phyloP scores from a whole-genome alignment of 2,329 filamentous ascomycete genomes.

The Aspergillus latus region DNA sequence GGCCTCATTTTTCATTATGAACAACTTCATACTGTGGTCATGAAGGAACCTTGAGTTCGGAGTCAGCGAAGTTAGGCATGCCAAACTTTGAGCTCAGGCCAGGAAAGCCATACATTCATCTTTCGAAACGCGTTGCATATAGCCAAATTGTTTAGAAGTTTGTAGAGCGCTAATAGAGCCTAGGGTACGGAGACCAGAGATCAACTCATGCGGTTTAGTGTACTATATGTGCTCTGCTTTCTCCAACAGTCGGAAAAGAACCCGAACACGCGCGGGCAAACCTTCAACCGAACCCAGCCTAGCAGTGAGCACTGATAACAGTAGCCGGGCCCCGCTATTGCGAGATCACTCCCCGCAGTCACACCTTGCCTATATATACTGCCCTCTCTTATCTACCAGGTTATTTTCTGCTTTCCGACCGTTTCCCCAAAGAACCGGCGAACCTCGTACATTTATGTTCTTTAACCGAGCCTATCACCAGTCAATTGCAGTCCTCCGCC shows the following conservation, averaged over 20 bases:
- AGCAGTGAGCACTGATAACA: not conserved
- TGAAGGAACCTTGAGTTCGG: too few relatives aligned
- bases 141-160: too few relatives aligned
- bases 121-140: too few relatives aligned
- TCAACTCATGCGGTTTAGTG: too few relatives aligned
- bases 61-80: too few relatives aligned
- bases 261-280: constrained; percentile 26
- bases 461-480: constrained; percentile 21
- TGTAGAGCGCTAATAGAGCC: too few relatives aligned
- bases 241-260: constrained; percentile 6
- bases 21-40: too few relatives aligned
- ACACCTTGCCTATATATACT: constrained; percentile 8
- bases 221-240: too few relatives aligned
- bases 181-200: too few relatives aligned
- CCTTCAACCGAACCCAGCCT: constrained; percentile 8
- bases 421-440: not conserved
- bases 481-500: constrained; percentile 28
- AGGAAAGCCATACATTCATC: too few relatives aligned
- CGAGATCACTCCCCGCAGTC: constrained; percentile 23
- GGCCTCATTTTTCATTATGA: too few relatives aligned
- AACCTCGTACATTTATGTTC: constrained; percentile 29
- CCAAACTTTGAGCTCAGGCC: too few relatives aligned
- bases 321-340: constrained; percentile 1
- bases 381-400: constrained; percentile 11
- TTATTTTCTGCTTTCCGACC: not conserved